Evolutionary conservation across 139 green algal species (phyloP).

Genomic region (Edaphochlamys debaryana): DNA sequence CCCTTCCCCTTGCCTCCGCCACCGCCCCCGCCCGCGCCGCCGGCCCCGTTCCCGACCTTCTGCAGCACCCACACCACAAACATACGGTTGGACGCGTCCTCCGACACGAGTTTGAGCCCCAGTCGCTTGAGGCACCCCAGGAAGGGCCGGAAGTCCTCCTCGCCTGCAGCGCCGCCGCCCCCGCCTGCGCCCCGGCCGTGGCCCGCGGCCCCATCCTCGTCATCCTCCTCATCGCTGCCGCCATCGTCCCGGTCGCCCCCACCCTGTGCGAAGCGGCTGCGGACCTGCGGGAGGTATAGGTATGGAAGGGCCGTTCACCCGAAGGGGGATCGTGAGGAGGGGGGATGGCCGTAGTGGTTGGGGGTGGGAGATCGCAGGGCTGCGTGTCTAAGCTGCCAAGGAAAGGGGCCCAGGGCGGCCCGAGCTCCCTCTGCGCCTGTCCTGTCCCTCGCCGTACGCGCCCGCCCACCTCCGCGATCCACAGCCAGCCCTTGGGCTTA

Average conservation of each 20-base stretch:
- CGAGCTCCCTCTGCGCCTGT: no score
- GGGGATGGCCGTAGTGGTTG: no score
- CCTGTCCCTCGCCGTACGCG: not conserved
- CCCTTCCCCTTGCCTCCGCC: not conserved
- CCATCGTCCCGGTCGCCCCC: slow-evolving; percentile 31
- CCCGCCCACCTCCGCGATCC: slow-evolving; percentile 90
- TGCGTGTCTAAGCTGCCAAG: no score
- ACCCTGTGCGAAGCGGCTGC: slow-evolving; percentile 65
- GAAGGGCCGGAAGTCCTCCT: slow-evolving; percentile 74
- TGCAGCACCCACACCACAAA: slow-evolving; percentile 81
- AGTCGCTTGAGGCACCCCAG: slow-evolving; percentile 61
- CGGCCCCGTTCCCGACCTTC: slow-evolving; percentile 46
- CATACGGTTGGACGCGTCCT: slow-evolving; percentile 77
- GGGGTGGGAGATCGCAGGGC: no score
- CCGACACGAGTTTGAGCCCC: slow-evolving; percentile 68
- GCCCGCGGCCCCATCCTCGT: not conserved
- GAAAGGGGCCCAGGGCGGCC: no score
- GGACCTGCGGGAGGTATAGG: slow-evolving; percentile 42
- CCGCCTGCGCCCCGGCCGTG: not conserved
- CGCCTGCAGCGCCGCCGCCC: not conserved
- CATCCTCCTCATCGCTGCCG: not conserved
- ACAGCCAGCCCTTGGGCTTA: slow-evolving; percentile 78
- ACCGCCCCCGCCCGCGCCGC: not conserved
- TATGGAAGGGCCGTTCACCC: no score
- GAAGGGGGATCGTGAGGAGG: no score